A percentile compares a stretch with the other conserved stretches of the same genome.
These are phyloP conservation scores for Chlorella sp. DNA, from an alignment of 139 green algal genomes.

Conservation along the genomic window DNA sequence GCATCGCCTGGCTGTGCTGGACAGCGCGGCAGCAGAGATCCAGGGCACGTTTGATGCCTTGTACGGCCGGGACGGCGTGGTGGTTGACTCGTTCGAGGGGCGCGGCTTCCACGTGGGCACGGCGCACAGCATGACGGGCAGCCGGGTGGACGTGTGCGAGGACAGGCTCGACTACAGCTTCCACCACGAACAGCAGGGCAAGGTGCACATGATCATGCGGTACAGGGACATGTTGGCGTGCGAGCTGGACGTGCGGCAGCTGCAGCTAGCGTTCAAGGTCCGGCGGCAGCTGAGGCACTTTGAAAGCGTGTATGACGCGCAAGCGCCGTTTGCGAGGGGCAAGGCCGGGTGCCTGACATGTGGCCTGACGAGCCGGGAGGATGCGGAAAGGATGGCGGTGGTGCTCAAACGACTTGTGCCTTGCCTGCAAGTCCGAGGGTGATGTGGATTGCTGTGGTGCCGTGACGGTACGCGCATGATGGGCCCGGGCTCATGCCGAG, in stretches of 20 bases:
- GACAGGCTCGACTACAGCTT: conserved; percentile 3
- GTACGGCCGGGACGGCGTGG: background rate
- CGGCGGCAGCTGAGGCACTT: background rate
- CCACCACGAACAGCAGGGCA: background rate
- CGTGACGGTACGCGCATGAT: no score
- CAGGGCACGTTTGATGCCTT: background rate
- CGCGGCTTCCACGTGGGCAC: background rate
- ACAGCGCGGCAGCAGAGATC: background rate
- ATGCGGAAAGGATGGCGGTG: background rate
- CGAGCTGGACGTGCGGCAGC: background rate
- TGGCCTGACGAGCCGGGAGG: background rate
- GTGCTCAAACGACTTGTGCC: background rate
- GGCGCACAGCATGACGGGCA: background rate
- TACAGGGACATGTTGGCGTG: background rate
- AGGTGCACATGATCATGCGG: conserved; percentile 10
- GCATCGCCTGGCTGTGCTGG: background rate
- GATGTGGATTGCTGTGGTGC: no score
- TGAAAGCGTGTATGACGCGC: background rate
- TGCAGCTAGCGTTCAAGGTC: background rate
- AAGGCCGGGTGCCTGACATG: background rate
- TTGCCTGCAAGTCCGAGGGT: no score
- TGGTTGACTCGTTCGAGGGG: background rate
- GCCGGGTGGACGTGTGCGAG: conserved; percentile 1
- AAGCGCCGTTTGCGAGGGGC: background rate
- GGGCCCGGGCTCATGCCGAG: no score